Base-by-base conservation (phyloP, 2,329 filamentous ascomycete species). In the Fusarium sp. region DNA sequence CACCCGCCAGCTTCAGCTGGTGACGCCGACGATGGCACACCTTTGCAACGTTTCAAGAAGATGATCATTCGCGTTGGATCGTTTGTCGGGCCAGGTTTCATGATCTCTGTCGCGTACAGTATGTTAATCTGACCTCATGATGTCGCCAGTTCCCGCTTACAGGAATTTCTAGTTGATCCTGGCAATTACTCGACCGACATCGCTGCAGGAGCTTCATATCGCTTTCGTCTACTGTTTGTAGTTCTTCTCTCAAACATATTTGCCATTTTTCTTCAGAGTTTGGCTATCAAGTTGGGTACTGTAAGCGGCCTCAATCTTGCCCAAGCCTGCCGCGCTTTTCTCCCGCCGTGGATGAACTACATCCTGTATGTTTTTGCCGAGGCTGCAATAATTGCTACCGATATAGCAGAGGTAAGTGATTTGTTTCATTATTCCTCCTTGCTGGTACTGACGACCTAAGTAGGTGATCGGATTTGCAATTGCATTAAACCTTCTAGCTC, bases 391-490 rank as follows among this genome's bases (percentile, higher is more conserved):
- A 89, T 92, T 56, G 90, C 90, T 1, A 92, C 90, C 0, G 90
- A 92, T 76, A 88, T 92, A 69, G 90, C 90, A 60, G 90, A 92
- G 71, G 75, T 77, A 24, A n/a, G n/a, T n/a, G n/a, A n/a, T n/a
- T n/a, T n/a, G n/a, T n/a, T n/a, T n/a, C n/a, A n/a, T n/a, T n/a
- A n/a, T n/a, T n/a, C n/a, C n/a, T n/a, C 9, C 14, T 5, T 6
- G 4, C 3, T 6, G 2, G 4, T 29, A 6, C 25, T 57, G 3
- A 57, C 5, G 2, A n/a, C 14, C 24, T 9, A 16, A n/a, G n/a
- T 5, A 77, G 84, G 90, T 92, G 22, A 92, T 92, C 70, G 90
- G 90, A 53, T 91, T 89, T 20, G 90, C 90, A 15, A 92, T 92
- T 68, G 90, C 88, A 3, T 80, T 92, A 51, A 92, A 92, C 70